Evolutionary conservation across 306 rosid genomes (phyloP), one percentile per base, ranked within the genome.

Genomic region (Quercus aquifolioides): DNA sequence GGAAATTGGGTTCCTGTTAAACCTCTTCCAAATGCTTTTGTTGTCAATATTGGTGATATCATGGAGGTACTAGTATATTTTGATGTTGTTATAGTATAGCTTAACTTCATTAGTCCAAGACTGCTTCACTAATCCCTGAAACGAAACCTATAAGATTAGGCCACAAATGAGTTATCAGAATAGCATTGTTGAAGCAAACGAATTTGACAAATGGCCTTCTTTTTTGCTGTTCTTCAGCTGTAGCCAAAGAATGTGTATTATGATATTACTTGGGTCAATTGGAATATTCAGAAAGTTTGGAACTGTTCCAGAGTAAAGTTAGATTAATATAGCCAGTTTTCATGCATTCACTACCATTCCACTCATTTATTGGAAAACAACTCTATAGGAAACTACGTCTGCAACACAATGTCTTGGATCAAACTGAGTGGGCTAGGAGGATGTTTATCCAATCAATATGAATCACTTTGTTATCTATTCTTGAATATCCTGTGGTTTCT

Each of bases 21-120:
- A 54, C 89, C 91, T 12, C 80, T 88, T 41, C 87, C 89, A 9
- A 78, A 85, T 78, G 87, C 87, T 76, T 83, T 87, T 55, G 74
- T 80, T 23, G 57, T 85, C 65, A 88, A 85, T 67, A 25, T 84
- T 17, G 88, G 88, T 73, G 88, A 87, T 64, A 79, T 82, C 30
- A 25, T 84, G 84, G 87, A 84, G 87, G 90, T 88, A 71, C 69
- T 69, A 15, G 10, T 28, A 14, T 17, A 60, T 35, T 64, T 18
- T 64, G 70, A 17, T 31, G 13, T 64, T 5, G 33, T 3, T 21
- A 59, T 2, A 62, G 38, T 11, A 28, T 62, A 62, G 69, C 69
- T 62, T 62, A 62, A 62, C 15, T 8, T 62, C n/a, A 62, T 8
- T 58, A 5, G 38, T 12, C 54, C 54, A 49, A 49, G 17, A 49